These are phyloP conservation scores for Pichia kluyveri DNA, from an alignment of 805 yeast genomes.

Conservation along the genomic window DNA sequence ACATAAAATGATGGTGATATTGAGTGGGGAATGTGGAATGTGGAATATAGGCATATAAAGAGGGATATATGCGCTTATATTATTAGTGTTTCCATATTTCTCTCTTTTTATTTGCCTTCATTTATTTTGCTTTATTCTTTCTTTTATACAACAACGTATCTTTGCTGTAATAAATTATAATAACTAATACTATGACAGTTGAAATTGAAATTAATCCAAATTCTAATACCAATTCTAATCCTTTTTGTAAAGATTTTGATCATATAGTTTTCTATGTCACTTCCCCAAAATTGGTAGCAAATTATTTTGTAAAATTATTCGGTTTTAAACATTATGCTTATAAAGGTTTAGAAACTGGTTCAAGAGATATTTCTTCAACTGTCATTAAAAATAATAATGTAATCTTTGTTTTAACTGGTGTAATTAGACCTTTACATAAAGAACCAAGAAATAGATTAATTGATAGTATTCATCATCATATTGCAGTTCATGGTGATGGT, in stretches of 20 bases:
- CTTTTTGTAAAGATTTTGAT: slow-evolving; percentile 37
- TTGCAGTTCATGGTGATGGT: slow-evolving; percentile 62
- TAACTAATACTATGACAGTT: background rate
- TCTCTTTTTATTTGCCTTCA: too few relatives aligned
- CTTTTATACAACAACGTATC: too few relatives aligned
- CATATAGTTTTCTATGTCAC: slow-evolving; percentile 64
- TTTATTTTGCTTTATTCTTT: too few relatives aligned
- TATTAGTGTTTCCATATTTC: too few relatives aligned
- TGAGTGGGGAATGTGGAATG: too few relatives aligned
- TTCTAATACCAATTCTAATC: too few relatives aligned
- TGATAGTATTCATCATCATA: slow-evolving; percentile 35
- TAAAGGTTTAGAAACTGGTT: slow-evolving; percentile 62
- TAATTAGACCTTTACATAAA: slow-evolving; percentile 23
- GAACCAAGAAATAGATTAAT: slow-evolving; percentile 9
- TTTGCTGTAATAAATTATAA: background rate
- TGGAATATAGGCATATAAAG: too few relatives aligned
- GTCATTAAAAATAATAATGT: slow-evolving; percentile 53
- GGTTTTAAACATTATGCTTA: slow-evolving; percentile 62
- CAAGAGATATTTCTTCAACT: slow-evolving; percentile 43
- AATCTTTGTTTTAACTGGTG: slow-evolving; percentile 37
- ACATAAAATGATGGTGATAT: too few relatives aligned
- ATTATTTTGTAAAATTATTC: slow-evolving; percentile 40
- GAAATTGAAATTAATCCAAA: slow-evolving; percentile 1
- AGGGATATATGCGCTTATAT: too few relatives aligned
- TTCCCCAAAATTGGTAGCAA: slow-evolving; percentile 60